A percentile compares a stretch with the other conserved stretches of the same genome.
Evolutionary conservation across 2,329 filamentous ascomycete species (phyloP).

Genomic region (Colletotrichum filicis): DNA sequence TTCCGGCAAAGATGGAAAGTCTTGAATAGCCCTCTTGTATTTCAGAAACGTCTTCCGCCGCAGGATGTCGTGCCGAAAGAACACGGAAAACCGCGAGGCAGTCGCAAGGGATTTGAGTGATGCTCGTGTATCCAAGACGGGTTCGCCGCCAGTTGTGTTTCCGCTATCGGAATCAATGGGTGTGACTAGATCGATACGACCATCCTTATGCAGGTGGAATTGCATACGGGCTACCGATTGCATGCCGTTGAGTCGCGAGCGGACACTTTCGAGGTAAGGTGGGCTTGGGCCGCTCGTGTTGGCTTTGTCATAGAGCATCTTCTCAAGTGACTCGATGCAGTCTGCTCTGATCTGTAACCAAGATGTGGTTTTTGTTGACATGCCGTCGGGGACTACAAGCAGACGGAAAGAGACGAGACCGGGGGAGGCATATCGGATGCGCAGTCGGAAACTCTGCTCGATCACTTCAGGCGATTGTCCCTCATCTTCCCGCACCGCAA

Average conservation of each 20-base stretch:
- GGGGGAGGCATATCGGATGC: neutral
- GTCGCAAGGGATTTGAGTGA: neutral
- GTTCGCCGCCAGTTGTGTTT: neutral
- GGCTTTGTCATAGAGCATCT: neutral
- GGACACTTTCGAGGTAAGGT: neutral
- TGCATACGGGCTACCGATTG: neutral
- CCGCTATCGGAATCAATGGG: neutral
- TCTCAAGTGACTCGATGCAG: neutral
- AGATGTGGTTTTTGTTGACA: neutral
- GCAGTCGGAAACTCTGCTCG: neutral
- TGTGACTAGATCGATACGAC: neutral
- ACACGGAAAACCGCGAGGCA: conserved; percentile 9
- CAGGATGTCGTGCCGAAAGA: conserved; percentile 10
- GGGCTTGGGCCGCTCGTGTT: neutral
- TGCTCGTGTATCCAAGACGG: neutral
- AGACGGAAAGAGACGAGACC: neutral
- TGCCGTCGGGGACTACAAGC: neutral
- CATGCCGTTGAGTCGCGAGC: neutral
- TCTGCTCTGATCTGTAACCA: neutral
- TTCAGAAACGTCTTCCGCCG: neutral
- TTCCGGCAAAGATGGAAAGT: neutral
- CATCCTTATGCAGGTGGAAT: neutral
- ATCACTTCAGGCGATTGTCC: neutral
- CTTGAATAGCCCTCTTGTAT: neutral
- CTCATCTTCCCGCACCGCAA: conserved; percentile 15